Evolutionary conservation across 2,329 filamentous ascomycete genomes (phyloP).

Genomic region (Diplodia intermedia): DNA sequence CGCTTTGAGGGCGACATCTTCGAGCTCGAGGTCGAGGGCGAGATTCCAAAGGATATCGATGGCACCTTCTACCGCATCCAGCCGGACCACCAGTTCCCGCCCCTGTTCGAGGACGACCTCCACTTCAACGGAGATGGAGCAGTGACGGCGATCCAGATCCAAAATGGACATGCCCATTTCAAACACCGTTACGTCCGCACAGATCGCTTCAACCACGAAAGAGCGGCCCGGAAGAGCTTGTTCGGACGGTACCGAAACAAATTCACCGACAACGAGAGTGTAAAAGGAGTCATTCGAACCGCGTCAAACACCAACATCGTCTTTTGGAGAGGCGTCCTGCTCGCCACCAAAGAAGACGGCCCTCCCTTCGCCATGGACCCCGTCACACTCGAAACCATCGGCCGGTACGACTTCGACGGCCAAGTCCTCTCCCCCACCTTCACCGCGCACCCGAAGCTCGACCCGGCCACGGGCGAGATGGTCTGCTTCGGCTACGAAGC

Average conservation of each 20-base stretch:
- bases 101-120: conserved; percentile 62
- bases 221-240: conserved; percentile 49
- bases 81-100: conserved; percentile 60
- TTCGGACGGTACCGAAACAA: conserved; percentile 66
- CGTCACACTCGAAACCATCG: conserved; percentile 49
- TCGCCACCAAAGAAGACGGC: conserved; percentile 60
- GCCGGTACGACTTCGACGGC: conserved; percentile 50
- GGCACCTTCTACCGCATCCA: conserved; percentile 55
- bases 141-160: conserved; percentile 52
- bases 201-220: conserved; percentile 51
- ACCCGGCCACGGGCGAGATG: conserved; percentile 52
- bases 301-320: conserved; percentile 67
- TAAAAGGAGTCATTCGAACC: conserved; percentile 62
- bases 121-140: conserved; percentile 56
- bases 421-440: conserved; percentile 51
- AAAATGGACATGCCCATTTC: conserved; percentile 53
- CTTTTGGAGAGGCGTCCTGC: conserved; percentile 62
- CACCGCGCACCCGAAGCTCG: conserved; percentile 55
- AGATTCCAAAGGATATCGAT: conserved; percentile 52
- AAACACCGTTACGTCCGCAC: conserved; percentile 54
- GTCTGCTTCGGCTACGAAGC: conserved; percentile 53
- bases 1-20: conserved; percentile 51
- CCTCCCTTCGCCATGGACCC: conserved; percentile 52
- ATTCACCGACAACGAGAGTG: conserved; percentile 63
- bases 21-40: conserved; percentile 50